Evolutionary conservation across 78 protist genomes (phyloP).

Genomic region (slime mould (Dictyostelium discoideum)): DNA sequence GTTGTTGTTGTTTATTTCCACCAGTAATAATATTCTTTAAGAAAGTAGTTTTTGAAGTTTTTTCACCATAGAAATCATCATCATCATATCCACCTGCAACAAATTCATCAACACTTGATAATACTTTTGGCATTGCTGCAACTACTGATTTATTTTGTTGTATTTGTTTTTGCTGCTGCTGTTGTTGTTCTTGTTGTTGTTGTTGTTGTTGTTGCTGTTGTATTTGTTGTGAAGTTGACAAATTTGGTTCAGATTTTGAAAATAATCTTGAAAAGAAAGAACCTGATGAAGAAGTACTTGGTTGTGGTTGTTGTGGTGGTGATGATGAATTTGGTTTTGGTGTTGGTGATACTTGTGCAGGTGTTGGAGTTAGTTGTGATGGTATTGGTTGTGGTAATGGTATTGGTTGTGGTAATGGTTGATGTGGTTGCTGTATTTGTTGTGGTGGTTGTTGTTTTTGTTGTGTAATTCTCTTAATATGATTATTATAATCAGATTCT

Average conservation of each 20-base stretch:
- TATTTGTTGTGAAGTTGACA: not conserved
- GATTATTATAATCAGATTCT: slow-evolving; percentile 31
- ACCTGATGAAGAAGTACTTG: not conserved
- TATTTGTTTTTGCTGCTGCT: not conserved
- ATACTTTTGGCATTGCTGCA: not conserved
- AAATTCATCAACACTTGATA: slow-evolving; percentile 53
- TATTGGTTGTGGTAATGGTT: not conserved
- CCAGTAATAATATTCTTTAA: not conserved
- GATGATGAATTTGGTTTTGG: not conserved
- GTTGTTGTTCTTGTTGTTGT: not conserved
- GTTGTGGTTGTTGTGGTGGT: not conserved
- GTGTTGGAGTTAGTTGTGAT: not conserved
- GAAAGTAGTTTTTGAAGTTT: slow-evolving; percentile 1
- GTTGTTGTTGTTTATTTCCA: not conserved
- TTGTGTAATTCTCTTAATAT: not conserved
- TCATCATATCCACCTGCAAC: slow-evolving; percentile 10
- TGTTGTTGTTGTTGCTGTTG: not conserved
- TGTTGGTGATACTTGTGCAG: not conserved
- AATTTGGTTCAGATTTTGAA: not conserved
- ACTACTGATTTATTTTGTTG: not conserved
- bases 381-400: slow-evolving; percentile 24
- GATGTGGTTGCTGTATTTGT: not conserved
- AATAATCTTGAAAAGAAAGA: slow-evolving; percentile 57
- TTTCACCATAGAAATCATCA: slow-evolving; percentile 24
- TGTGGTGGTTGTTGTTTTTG: slow-evolving; percentile 27